Percentiles rank a stretch among this genome's conserved stretches.
Conservation (phyloP, 2,329 filamentous ascomycete genomes). For the Aspergillus persii region DNA sequence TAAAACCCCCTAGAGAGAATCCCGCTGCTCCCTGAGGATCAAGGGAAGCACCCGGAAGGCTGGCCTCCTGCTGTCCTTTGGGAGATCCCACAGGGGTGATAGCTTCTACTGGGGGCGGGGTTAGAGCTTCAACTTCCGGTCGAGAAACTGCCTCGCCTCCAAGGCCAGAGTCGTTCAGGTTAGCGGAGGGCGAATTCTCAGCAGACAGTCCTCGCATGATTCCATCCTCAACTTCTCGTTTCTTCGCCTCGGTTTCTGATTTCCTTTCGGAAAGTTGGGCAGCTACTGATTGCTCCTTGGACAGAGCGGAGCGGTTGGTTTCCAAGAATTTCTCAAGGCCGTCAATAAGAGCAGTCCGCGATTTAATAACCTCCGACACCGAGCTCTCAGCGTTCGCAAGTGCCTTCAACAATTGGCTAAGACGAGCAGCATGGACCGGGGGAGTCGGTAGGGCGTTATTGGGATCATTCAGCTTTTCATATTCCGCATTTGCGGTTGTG, state of each 20-base stretch:
- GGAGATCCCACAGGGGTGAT: constrained; percentile 54
- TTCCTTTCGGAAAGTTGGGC: constrained; percentile 65
- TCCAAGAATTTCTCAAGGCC: constrained; percentile 80
- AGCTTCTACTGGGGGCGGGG: constrained; percentile 67
- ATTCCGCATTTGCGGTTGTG: constrained; percentile 74
- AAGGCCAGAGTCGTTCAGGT: constrained; percentile 34
- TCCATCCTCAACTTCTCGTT: constrained; percentile 82
- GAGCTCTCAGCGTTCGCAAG: constrained; percentile 85
- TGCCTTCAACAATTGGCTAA: constrained; percentile 85
- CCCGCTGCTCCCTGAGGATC: constrained; percentile 14
- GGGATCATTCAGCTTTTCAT: constrained; percentile 76
- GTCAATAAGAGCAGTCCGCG: constrained; percentile 71
- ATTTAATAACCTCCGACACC: constrained; percentile 84
- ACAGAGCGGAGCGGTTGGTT: constrained; percentile 67
- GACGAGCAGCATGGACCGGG: constrained; percentile 85
- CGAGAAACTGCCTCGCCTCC: constrained; percentile 46
- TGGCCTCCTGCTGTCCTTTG: constrained; percentile 33
- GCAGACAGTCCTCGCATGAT: constrained; percentile 81
- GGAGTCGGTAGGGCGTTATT: constrained; percentile 68
- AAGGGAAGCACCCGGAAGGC: constrained; percentile 25
- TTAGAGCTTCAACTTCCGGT: constrained; percentile 81
- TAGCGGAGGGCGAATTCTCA: constrained; percentile 52
- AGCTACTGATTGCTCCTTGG: constrained; percentile 66
- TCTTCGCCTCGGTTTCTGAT: constrained; percentile 72
- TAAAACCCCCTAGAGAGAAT: constrained; percentile 21